Base-by-base conservation (phyloP, 352 stramenopile species). In the Aphanomyces stellatus region DNA sequence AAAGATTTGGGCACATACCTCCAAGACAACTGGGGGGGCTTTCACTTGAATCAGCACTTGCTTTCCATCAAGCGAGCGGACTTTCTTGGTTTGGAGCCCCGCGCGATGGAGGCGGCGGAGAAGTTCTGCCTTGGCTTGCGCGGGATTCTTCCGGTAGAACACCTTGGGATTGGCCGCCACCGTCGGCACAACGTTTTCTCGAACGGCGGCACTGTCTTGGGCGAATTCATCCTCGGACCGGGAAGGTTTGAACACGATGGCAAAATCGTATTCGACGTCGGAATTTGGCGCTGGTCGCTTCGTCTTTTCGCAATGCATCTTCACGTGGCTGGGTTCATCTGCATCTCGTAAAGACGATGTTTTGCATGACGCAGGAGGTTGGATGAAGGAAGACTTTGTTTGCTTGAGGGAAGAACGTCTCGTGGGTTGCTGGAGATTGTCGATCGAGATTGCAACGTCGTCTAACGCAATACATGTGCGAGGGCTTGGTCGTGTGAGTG, bases 251-350 rank as follows among this genome's bases (percentile, higher is more conserved):
- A 93, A 69, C 51, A 93, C 22, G 69, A 93, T 91, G n/a, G 83
- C 83, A 74, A 93, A 90, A 56, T 93, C 83, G 69, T 84, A 93
- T 37, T 90, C 82, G 57, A 83, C 80, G 64, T 91, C 81, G 31
- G 15, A n/a, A 10, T 67, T 67, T 13, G 60, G n/a, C n/a, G n/a
- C n/a, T n/a, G n/a, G n/a, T n/a, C n/a, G n/a, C n/a, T n/a, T n/a
- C n/a, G n/a, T n/a, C n/a, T n/a, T n/a, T n/a, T n/a, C n/a, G n/a
- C n/a, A n/a, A n/a, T n/a, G n/a, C n/a, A n/a, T n/a, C n/a, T n/a
- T n/a, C n/a, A n/a, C 46, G 60, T 67, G 31, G 40, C 11, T 27
- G 10, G 60, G 8, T 24, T 27, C 0, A 15, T 28, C 28, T 33
- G 28, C 60, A 24, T 28, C 33, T 35, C 41, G 30, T 22, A 57